These are phyloP conservation scores for Neurospora sp. DNA, from an alignment of 495 filamentous ascomycete genomes.

Conservation along the genomic window DNA sequence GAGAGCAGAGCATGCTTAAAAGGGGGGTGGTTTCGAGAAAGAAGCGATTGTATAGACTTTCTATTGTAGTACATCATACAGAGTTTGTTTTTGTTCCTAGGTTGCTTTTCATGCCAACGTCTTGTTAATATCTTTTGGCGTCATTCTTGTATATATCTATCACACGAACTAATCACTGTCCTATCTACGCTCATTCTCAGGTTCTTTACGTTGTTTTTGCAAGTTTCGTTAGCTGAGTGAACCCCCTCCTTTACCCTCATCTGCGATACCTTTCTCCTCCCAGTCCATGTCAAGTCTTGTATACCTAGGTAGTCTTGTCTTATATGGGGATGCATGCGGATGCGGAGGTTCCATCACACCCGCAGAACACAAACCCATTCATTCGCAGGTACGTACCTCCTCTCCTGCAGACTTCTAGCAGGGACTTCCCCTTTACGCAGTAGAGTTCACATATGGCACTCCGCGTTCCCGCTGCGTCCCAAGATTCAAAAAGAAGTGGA, in stretches of 20 bases:
- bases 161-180: too few relatives aligned
- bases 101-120: not conserved
- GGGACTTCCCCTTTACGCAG: not conserved
- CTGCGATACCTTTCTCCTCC: too few relatives aligned
- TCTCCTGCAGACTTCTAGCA: not conserved
- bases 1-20: not conserved
- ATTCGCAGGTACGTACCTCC: not conserved
- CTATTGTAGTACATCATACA: not conserved
- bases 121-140: not conserved
- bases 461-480: not conserved
- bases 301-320: too few relatives aligned
- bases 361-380: not conserved
- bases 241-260: too few relatives aligned
- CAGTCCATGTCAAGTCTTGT: too few relatives aligned
- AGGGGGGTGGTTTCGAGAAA: not conserved
- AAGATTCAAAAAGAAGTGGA: not conserved
- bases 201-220: too few relatives aligned
- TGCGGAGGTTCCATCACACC: not conserved
- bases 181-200: too few relatives aligned
- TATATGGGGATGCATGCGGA: not conserved
- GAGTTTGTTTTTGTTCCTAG: not conserved
- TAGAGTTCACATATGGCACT: not conserved
- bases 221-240: too few relatives aligned
- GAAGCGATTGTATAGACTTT: not conserved
- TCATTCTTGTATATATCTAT: too few relatives aligned